A percentile compares a stretch with the other conserved stretches of the same genome.
Conservation (phyloP, 2,329 filamentous ascomycete genomes). For the Hypoxylon sp. region DNA sequence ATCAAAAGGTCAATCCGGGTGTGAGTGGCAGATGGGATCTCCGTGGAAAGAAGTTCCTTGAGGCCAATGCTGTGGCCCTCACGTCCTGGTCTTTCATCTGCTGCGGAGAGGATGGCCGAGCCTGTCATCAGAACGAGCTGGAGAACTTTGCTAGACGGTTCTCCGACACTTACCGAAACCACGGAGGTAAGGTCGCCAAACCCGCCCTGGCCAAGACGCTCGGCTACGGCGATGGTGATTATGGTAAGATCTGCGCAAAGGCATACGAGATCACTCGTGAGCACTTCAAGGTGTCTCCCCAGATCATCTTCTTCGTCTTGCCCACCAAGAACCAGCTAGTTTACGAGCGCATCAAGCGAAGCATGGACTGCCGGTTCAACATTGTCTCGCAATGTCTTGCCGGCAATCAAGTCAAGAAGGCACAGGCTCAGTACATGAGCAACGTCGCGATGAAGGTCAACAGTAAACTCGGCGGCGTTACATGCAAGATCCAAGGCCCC, state of each 20-base stretch:
- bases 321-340: slow-evolving; percentile 72
- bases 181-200: slow-evolving; percentile 55
- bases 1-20: slow-evolving; percentile 65
- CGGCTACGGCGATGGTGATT: slow-evolving; percentile 51
- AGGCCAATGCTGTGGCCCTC: slow-evolving; percentile 68
- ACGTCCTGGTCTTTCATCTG: slow-evolving; percentile 78
- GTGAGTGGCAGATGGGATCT: slow-evolving; percentile 85
- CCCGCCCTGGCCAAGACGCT: slow-evolving; percentile 49
- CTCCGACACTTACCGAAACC: slow-evolving; percentile 54
- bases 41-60: slow-evolving; percentile 78
- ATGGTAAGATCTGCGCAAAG: slow-evolving; percentile 61
- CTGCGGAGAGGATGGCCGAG: slow-evolving; percentile 56
- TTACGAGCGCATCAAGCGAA: slow-evolving; percentile 90
- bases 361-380: slow-evolving; percentile 84
- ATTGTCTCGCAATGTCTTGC: slow-evolving; percentile 86
- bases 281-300: slow-evolving; percentile 64
- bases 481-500: slow-evolving; percentile 56
- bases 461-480: slow-evolving; percentile 88
- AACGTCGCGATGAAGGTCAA: slow-evolving; percentile 98
- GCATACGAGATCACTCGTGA: slow-evolving; percentile 65
- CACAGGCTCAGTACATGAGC: slow-evolving; percentile 83
- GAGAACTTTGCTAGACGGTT: slow-evolving; percentile 63
- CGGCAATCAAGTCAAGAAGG: slow-evolving; percentile 70
- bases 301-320: slow-evolving; percentile 83
- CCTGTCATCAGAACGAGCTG: slow-evolving; percentile 62